Conservation (phyloP, 2,329 filamentous ascomycete genomes). For the Trichoderma afroharzianum region DNA sequence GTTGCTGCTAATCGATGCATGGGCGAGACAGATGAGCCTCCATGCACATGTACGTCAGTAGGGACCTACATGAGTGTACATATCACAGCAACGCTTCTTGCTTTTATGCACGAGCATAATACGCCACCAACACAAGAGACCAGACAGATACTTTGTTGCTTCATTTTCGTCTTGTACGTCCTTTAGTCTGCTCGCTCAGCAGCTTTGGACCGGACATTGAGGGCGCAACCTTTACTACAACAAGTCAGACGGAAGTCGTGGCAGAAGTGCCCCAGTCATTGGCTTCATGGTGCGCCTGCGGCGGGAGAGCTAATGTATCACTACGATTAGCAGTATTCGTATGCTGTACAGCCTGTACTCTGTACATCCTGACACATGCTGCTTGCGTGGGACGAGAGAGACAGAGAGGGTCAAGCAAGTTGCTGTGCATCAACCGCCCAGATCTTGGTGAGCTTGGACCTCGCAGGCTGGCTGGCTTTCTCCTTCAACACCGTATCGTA, state of each 20-base stretch:
- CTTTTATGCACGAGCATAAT: not conserved
- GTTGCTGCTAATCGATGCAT: conserved; percentile 2
- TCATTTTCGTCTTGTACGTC: not conserved
- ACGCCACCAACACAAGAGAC: not conserved
- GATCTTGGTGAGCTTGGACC: not conserved
- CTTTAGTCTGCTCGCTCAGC: not conserved
- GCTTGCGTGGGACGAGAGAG: not conserved
- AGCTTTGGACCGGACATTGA: not conserved
- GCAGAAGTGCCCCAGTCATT: not conserved
- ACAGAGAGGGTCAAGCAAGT: not conserved
- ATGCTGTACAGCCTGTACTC: not conserved
- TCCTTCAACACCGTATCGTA: not conserved
- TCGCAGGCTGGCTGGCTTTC: not conserved
- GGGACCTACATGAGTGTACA: not conserved
- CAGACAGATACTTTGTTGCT: not conserved
- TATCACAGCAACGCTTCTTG: not conserved
- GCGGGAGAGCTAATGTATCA: conserved; percentile 24
- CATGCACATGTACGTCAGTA: conserved; percentile 15
- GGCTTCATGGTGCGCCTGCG: conserved; percentile 10
- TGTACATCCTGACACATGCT: conserved; percentile 1
- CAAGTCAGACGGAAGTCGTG: not conserved
- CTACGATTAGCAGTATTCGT: not conserved
- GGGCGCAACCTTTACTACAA: not conserved
- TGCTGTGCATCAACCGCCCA: not conserved
- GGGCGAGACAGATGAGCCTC: conserved; percentile 11